Conservation (phyloP, 768 basidiomycete genomes). For the Cantharellus anzutake region DNA sequence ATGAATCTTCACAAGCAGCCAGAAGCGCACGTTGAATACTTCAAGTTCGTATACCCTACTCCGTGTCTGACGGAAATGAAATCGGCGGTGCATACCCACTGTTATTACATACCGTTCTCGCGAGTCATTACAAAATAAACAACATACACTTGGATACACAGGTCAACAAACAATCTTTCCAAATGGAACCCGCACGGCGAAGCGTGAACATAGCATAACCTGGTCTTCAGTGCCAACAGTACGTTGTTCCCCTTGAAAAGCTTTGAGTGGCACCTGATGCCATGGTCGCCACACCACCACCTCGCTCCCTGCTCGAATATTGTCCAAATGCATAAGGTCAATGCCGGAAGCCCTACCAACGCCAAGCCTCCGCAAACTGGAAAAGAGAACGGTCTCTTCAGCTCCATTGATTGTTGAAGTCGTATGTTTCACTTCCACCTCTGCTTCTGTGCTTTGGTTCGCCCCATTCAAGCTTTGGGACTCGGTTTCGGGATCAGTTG, state of each 20-base stretch:
- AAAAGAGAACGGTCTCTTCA: neutral
- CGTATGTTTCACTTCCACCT: neutral
- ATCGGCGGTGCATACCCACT: too few species aligned
- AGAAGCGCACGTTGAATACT: too few species aligned
- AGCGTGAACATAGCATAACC: constrained; percentile 3
- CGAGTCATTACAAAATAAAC: too few species aligned
- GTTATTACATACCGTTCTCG: too few species aligned
- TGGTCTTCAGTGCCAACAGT: neutral
- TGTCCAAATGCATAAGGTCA: too few species aligned
- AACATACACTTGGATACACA: too few species aligned
- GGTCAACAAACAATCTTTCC: too few species aligned
- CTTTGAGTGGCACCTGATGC: neutral
- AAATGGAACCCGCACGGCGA: neutral
- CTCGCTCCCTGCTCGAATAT: neutral
- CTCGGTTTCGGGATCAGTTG: neutral
- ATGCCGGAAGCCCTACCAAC: neutral
- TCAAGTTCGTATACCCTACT: too few species aligned
- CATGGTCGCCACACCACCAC: neutral
- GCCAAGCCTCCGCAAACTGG: neutral
- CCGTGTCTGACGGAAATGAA: too few species aligned
- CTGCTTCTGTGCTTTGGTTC: neutral
- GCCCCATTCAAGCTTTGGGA: neutral
- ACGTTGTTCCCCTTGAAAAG: constrained; percentile 3
- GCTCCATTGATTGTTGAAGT: neutral
- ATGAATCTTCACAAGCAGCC: too few species aligned